These are phyloP conservation scores for Wickerhamomyces silvicola DNA, from an alignment of 805 yeast species.

Conservation along the genomic window DNA sequence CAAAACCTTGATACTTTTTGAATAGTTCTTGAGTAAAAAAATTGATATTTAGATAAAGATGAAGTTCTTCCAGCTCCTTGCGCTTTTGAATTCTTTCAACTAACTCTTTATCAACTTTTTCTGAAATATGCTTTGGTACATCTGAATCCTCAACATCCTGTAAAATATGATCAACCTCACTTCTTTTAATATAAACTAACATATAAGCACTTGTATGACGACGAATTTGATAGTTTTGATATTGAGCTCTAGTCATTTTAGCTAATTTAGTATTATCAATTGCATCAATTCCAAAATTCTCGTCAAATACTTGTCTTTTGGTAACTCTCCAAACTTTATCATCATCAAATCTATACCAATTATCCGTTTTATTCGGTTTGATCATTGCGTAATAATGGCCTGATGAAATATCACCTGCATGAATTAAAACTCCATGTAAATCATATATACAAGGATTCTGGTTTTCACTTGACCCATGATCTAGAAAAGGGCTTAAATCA, in stretches of 20 bases:
- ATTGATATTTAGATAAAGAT: constrained; percentile 50
- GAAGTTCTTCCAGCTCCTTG: constrained; percentile 67
- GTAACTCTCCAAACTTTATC: constrained; percentile 90
- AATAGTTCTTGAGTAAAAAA: constrained; percentile 51
- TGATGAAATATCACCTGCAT: constrained; percentile 89
- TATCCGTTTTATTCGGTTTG: constrained; percentile 61
- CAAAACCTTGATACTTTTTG: constrained; percentile 62
- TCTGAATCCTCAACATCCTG: constrained; percentile 48
- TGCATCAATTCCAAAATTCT: constrained; percentile 81
- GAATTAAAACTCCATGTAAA: constrained; percentile 91
- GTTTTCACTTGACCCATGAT: constrained; percentile 36
- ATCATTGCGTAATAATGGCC: constrained; percentile 97
- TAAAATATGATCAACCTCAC: constrained; percentile 49
- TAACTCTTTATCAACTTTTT: constrained; percentile 56
- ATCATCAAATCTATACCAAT: constrained; percentile 93
- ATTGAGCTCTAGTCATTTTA: constrained; percentile 50
- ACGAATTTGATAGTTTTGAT: constrained; percentile 56
- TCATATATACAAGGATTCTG: constrained; percentile 69
- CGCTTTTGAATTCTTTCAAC: constrained; percentile 46
- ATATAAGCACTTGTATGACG: constrained; percentile 94
- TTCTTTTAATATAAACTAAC: constrained; percentile 84
- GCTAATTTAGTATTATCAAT: constrained; percentile 41
- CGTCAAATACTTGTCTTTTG: constrained; percentile 78
- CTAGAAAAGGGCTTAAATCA: constrained; percentile 75
- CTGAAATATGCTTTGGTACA: constrained; percentile 64